A percentile compares a stretch with the other conserved stretches of the same genome.
phyloP scores from a whole-genome alignment of 441 rosid genomes.

The Populus hybrid region DNA sequence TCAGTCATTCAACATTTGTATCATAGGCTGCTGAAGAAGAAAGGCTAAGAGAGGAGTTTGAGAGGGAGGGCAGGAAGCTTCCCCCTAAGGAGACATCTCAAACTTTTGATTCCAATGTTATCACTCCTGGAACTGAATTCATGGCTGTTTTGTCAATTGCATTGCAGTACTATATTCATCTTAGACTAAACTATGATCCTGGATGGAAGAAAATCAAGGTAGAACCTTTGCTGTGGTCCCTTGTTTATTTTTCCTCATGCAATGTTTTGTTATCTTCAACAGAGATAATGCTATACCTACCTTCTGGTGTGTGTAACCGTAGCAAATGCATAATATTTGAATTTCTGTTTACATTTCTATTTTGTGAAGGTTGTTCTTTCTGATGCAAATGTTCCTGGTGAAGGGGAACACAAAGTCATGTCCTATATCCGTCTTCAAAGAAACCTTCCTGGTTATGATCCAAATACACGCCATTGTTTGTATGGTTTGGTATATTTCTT shows the following conservation, averaged over 20 bases:
- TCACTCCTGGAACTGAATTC: slow-evolving; percentile 89
- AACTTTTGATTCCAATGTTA: slow-evolving; percentile 75
- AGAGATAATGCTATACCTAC: neutral
- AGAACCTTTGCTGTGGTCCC: slow-evolving; percentile 3
- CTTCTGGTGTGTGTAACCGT: neutral
- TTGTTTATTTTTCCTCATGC: neutral
- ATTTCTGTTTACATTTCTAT: slow-evolving; percentile 24
- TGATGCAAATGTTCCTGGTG: slow-evolving; percentile 99
- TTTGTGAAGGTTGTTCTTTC: slow-evolving; percentile 84
- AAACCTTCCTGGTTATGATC: slow-evolving; percentile 85
- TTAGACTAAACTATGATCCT: slow-evolving; percentile 76
- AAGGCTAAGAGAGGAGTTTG: slow-evolving; percentile 71
- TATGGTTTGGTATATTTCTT: slow-evolving; percentile 81
- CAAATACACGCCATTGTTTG: slow-evolving; percentile 92
- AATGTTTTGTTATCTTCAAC: neutral
- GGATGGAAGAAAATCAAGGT: slow-evolving; percentile 92
- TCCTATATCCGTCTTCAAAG: slow-evolving; percentile 95
- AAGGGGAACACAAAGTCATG: slow-evolving; percentile 98
- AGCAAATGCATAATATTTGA: slow-evolving; percentile 9
- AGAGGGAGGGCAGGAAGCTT: slow-evolving; percentile 73
- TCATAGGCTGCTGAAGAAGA: slow-evolving; percentile 86
- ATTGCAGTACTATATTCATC: slow-evolving; percentile 79
- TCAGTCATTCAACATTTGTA: slow-evolving; percentile 13
- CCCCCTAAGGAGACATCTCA: slow-evolving; percentile 73
- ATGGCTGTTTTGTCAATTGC: slow-evolving; percentile 85